Evolutionary conservation across 495 filamentous ascomycete species (phyloP), one percentile per base, ranked within the genome.

Genomic region (Penicillium atrosanguineum): DNA sequence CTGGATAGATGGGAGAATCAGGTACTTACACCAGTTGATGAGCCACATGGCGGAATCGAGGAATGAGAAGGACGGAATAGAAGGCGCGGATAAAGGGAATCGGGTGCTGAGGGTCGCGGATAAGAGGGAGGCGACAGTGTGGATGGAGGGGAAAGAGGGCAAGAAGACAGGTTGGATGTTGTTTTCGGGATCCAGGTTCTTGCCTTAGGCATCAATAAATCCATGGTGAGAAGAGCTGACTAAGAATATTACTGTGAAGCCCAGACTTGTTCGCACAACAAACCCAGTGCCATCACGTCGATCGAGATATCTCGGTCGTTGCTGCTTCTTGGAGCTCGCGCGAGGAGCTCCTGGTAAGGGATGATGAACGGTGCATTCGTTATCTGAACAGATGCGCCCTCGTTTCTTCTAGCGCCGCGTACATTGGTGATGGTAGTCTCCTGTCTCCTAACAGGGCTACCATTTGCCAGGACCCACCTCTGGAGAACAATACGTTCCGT

Each of bases 11-110:
- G 46, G 44, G 43, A 39, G 46, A 46, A 47, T 31, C 43, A 67
- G 46, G 19, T 44, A 79, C 88, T 71, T 89, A 94, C 89, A 95
- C 92, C 93, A 97, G 83, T 90, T 90, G 59, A 95, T 69, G 68
- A 97, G 87, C 91, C 90, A 96, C 93, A 97, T 96, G 54, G 68
- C 83, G 79, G 59, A 47, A 52, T 31, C 21, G 45, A 58, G 31
- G 25, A 40, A 37, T 20, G 36, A 49, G 43, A 50, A 42, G 37
- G 34, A 50, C 23, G 53, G 20, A 21, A 44, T 48, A 19, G 53
- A 40, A 23, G 38, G 39, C 50, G 49, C 44, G 45, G 38, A 34
- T 43, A 55, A 51, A 50, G 34, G 55, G 28, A 18, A 38, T 23
- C 42, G n/a, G 34, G 46, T 44, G 41, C 51, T 38, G 19, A 39